Evolutionary conservation across 331 rosid species (phyloP).

Genomic region (Acacia concinna): DNA sequence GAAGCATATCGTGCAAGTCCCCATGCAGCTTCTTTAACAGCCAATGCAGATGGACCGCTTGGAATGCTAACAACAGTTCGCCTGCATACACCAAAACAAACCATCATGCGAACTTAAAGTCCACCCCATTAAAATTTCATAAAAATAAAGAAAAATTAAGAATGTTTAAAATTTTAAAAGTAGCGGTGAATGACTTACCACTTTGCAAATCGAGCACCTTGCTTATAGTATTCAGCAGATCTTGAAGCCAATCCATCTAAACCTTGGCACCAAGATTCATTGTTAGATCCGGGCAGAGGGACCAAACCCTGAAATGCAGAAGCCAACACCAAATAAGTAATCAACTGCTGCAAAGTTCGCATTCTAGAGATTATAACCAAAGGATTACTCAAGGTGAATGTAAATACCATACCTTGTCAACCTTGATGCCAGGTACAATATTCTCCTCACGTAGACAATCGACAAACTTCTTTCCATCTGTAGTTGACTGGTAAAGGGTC

Average conservation of each 20-base stretch:
- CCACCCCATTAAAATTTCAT: slow-evolving; percentile 14
- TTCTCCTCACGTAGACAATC: slow-evolving; percentile 65
- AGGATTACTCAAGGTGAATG: not conserved
- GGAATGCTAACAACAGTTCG: slow-evolving; percentile 97
- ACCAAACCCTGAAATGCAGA: slow-evolving; percentile 79
- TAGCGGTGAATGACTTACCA: slow-evolving; percentile 55
- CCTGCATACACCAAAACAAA: slow-evolving; percentile 49
- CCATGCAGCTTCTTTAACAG: slow-evolving; percentile 97
- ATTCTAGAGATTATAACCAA: not conserved
- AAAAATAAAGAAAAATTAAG: not conserved
- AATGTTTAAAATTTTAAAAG: not conserved
- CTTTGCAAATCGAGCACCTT: slow-evolving; percentile 98
- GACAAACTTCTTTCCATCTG: slow-evolving; percentile 89
- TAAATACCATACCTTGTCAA: slow-evolving; percentile 70
- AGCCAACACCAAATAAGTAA: not conserved
- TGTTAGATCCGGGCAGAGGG: slow-evolving; percentile 94
- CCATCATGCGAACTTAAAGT: slow-evolving; percentile 13
- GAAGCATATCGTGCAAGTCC: slow-evolving; percentile 99
- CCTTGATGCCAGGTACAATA: slow-evolving; percentile 94
- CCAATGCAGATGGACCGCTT: slow-evolving; percentile 88
- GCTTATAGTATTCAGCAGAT: slow-evolving; percentile 96
- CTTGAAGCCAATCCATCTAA: slow-evolving; percentile 94
- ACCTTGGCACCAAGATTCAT: slow-evolving; percentile 99
- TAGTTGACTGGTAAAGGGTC: slow-evolving; percentile 91
- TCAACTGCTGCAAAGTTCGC: not conserved